Percentiles rank a stretch among this genome's conserved stretches.
These are phyloP conservation scores for Melaleuca quinquenervia DNA, from an alignment of 345 rosid genomes.

Conservation along the genomic window DNA sequence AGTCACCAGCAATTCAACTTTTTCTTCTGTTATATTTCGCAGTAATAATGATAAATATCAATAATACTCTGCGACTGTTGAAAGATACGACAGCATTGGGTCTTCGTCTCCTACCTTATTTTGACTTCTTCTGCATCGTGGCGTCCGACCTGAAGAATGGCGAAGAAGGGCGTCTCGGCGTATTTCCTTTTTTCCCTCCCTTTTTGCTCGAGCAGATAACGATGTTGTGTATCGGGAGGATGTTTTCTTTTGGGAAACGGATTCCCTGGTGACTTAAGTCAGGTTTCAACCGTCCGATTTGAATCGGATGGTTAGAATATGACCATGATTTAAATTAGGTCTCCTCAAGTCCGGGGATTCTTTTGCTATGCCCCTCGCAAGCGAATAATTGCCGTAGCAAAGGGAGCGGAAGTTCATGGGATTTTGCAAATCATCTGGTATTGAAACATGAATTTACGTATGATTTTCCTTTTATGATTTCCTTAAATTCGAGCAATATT, in stretches of 20 bases:
- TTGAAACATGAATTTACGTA: neutral
- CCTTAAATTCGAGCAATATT: neutral
- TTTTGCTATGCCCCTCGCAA: neutral
- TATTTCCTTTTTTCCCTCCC: neutral
- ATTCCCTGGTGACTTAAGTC: too few species aligned
- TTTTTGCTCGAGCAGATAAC: neutral
- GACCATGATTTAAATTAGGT: too few species aligned
- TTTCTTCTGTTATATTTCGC: neutral
- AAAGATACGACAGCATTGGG: neutral
- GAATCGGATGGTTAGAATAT: too few species aligned
- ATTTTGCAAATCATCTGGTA: neutral
- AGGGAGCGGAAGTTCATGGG: neutral
- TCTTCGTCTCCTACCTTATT: neutral
- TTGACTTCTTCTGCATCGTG: neutral
- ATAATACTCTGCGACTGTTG: neutral
- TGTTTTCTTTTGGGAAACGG: neutral
- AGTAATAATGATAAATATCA: neutral
- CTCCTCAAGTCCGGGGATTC: too few species aligned
- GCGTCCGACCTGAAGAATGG: neutral
- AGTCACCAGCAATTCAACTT: neutral
- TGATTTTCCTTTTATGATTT: neutral
- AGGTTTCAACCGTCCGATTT: too few species aligned
- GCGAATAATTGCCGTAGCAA: neutral
- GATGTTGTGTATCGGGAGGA: neutral
- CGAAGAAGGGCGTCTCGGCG: neutral